Evolutionary conservation across 768 basidiomycete species (phyloP), one percentile per base, ranked within the genome.

Genomic region (Boletus tomentosulus): DNA sequence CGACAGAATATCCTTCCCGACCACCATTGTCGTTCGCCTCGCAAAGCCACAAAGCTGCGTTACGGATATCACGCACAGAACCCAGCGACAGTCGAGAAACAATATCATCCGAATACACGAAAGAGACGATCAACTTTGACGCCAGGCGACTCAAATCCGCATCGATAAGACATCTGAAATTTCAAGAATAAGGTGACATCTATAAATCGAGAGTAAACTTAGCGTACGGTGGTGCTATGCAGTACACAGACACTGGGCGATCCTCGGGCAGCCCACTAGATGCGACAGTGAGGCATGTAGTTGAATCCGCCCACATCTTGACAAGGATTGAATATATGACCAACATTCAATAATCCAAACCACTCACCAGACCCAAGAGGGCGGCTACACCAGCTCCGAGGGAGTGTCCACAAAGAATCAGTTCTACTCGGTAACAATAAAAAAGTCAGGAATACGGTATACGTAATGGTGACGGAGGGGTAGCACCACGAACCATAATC

Each of bases 281-380:
- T 43, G 76, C 73, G 35, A 77, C 73, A 7, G 81, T 93, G 39
- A 86, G 74, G 57, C 90, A 90, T 2, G 85, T 92, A 57, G 73
- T 77, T 19, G 88, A 87, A 64, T 91, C 87, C 1, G 89, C 87
- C 90, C 90, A 93, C 81, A 88, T 86, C 89, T 91, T 50, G 34
- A 31, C 25, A 41, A 15, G 39, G 4, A n/a, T 50, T 45, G 44
- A 53, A 31, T 38, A 37, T 25, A 30, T 39, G 13, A 16, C 10
- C 33, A 16, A n/a, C 24, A 54, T 41, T 31, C 7, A 12, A 30
- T 34, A 6, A 46, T 49, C 25, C 6, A 39, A 16, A 8, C 44
- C 31, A 68, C 82, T 66, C 59, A 87, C 87, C 72, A 92, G 70
- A 42, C 84, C 89, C 39, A 92, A 74, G 27, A 92, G 73, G 3